Conservation (phyloP, 78 protist species). For the Blattamonas nauphoetae region DNA sequence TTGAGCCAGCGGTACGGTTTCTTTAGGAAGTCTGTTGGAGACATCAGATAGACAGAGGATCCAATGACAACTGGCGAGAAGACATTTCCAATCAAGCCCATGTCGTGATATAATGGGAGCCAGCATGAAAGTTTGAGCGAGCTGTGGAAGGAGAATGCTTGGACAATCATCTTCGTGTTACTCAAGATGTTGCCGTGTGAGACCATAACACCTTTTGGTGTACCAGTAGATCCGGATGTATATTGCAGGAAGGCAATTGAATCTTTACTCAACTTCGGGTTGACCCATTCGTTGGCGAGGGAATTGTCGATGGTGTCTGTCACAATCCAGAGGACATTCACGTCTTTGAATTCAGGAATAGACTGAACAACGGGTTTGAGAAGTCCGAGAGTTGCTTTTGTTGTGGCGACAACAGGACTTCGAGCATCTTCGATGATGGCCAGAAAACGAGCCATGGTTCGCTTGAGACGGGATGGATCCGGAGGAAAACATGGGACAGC, state of each 20-base stretch:
- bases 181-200: not conserved
- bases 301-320: not conserved
- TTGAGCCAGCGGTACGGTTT: slow-evolving; percentile 12
- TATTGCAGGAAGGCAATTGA: not conserved
- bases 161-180: not conserved
- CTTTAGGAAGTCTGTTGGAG: slow-evolving; percentile 1
- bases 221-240: slow-evolving; percentile 1
- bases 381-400: not conserved
- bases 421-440: not conserved
- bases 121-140: not conserved
- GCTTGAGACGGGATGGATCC: not conserved
- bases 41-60: not conserved
- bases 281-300: not conserved
- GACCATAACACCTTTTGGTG: slow-evolving; percentile 14
- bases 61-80: not conserved
- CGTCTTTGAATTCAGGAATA: not conserved
- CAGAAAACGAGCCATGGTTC: not conserved
- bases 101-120: slow-evolving; percentile 12
- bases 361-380: not conserved
- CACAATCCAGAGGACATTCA: not conserved
- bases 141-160: not conserved
- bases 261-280: not conserved
- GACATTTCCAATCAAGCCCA: not conserved
- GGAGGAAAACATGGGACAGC: not conserved
- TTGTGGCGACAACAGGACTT: not conserved